phyloP scores from a whole-genome alignment of 1,284 basidiomycete genomes.

The Filobasidium uniguttulatum region DNA sequence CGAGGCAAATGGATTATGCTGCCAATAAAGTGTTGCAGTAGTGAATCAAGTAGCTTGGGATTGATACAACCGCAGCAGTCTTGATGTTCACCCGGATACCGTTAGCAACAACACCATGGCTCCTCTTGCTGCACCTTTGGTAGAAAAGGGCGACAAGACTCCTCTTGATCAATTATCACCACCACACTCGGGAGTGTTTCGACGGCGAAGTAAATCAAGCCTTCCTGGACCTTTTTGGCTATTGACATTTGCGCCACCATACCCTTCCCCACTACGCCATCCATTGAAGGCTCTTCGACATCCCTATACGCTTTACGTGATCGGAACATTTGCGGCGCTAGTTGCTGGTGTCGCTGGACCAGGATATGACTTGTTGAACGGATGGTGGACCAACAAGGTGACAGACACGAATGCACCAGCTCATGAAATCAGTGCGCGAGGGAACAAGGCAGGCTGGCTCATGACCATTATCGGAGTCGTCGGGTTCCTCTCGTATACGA shows the following conservation, averaged over 20 bases:
- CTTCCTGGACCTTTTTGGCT: not conserved
- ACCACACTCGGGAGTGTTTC: not conserved
- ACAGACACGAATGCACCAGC: constrained; percentile 13
- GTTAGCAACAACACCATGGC: too few species aligned
- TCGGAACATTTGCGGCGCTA: constrained; percentile 18
- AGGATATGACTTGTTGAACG: constrained; percentile 21
- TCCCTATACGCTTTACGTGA: constrained; percentile 16
- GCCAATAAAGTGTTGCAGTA: too few species aligned
- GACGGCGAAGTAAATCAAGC: not conserved
- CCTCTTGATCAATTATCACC: not conserved
- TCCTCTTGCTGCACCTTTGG: too few species aligned
- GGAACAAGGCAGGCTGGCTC: constrained; percentile 28
- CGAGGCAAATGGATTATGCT: too few species aligned
- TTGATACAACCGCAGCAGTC: too few species aligned
- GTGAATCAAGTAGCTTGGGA: too few species aligned
- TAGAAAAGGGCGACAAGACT: too few species aligned
- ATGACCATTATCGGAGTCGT: constrained; percentile 30
- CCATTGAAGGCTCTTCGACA: not conserved
- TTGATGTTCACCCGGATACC: too few species aligned
- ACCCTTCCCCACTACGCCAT: not conserved
- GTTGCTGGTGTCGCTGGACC: constrained; percentile 19
- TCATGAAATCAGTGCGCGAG: constrained; percentile 16
- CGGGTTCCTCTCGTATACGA: constrained; percentile 20
- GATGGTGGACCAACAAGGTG: constrained; percentile 23
- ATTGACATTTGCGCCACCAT: not conserved